Conservation (phyloP, 306 rosid species). For the Ormosia semicastrata region DNA sequence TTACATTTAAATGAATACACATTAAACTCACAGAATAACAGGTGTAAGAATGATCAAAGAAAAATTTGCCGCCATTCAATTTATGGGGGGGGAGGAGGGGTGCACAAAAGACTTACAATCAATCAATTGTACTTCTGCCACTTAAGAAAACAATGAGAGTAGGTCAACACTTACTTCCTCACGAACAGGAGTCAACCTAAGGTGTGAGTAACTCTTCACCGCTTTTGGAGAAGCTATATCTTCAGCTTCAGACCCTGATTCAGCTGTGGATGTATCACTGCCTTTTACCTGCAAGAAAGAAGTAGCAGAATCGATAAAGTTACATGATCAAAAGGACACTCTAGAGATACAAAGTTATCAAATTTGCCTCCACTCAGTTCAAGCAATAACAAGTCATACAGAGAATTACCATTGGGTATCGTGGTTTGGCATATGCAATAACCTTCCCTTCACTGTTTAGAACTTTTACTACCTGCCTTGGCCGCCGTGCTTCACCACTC, state of each 20-base stretch:
- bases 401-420: slow-evolving; percentile 62
- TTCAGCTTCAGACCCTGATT: slow-evolving; percentile 98
- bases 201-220: slow-evolving; percentile 70
- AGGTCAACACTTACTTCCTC: slow-evolving; percentile 78
- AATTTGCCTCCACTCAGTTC: neutral
- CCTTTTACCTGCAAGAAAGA: slow-evolving; percentile 65
- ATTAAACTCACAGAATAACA: neutral
- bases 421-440: slow-evolving; percentile 88
- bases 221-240: slow-evolving; percentile 88
- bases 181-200: slow-evolving; percentile 94
- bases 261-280: slow-evolving; percentile 97
- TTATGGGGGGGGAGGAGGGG: neutral
- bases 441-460: slow-evolving; percentile 88
- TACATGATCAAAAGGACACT: neutral
- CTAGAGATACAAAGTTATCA: neutral
- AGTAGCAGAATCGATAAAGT: neutral
- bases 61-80: slow-evolving; percentile 11
- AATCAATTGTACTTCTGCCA: slow-evolving; percentile 10
- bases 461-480: slow-evolving; percentile 90
- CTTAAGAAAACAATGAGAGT: neutral
- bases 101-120: neutral
- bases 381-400: slow-evolving; percentile 1
- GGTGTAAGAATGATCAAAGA: neutral
- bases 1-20: slow-evolving; percentile 4
- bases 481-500: slow-evolving; percentile 69